Evolutionary conservation across 768 basidiomycete genomes (phyloP).

Genomic region (Hydnomerulius pinastri): DNA sequence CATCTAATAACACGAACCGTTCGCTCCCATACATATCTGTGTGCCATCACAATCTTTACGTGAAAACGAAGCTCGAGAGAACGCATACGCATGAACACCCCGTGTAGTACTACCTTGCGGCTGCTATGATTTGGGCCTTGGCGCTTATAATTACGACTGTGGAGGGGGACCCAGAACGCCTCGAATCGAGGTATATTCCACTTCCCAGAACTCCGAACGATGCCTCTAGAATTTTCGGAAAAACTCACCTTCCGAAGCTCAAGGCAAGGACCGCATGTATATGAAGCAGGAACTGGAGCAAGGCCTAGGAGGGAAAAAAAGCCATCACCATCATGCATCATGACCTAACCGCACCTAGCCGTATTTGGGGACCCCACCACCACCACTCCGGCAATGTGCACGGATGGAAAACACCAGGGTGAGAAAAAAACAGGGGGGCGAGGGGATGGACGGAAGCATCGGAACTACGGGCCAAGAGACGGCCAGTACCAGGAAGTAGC

Average conservation of each 20-base stretch:
- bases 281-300: background rate
- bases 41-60: background rate
- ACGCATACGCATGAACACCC: background rate
- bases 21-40: background rate
- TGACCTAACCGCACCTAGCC: slow-evolving; percentile 7
- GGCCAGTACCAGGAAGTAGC: too few relatives aligned
- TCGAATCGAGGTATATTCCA: too few relatives aligned
- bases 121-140: too few relatives aligned
- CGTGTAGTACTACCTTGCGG: background rate
- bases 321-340: slow-evolving; percentile 8
- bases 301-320: background rate
- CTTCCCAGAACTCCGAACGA: background rate
- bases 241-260: background rate
- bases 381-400: slow-evolving; percentile 1
- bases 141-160: too few relatives aligned
- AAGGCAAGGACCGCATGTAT: background rate
- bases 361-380: background rate
- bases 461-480: background rate
- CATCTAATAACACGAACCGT: background rate
- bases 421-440: slow-evolving; percentile 5
- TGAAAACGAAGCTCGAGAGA: background rate
- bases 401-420: slow-evolving; percentile 1
- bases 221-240: background rate
- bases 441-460: background rate
- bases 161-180: background rate